These are phyloP conservation scores for Boechera stricta DNA, from an alignment of 345 rosid species.

Conservation along the genomic window DNA sequence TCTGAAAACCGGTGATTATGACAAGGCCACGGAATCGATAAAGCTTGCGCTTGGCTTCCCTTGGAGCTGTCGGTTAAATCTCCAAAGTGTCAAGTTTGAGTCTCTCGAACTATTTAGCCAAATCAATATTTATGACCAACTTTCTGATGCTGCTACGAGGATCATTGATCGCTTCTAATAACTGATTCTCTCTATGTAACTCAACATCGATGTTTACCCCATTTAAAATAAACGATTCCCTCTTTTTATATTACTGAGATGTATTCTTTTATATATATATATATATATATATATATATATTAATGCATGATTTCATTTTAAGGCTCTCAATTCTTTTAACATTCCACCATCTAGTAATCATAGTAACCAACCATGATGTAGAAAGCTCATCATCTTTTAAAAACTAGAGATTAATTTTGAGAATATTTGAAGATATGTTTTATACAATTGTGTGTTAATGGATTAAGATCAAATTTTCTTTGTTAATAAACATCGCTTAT, in stretches of 20 bases:
- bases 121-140: slow-evolving; percentile 4
- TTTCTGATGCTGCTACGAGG: slow-evolving; percentile 26
- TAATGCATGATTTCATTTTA: no score
- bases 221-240: neutral
- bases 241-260: neutral
- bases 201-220: neutral
- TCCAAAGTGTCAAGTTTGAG: neutral
- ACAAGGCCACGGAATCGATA: neutral
- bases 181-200: neutral
- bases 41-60: neutral
- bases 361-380: no score
- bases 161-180: slow-evolving; percentile 32
- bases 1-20: slow-evolving; percentile 8
- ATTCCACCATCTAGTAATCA: no score
- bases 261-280: no score
- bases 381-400: no score
- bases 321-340: no score
- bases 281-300: no score
- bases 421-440: no score
- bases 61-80: neutral
- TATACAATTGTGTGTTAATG: no score
- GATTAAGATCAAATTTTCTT: no score
- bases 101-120: neutral
- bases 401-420: no score
- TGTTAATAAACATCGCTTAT: no score